These are phyloP conservation scores for Chlamydomonas eustigma DNA, from an alignment of 139 green algal genomes.

Conservation along the genomic window DNA sequence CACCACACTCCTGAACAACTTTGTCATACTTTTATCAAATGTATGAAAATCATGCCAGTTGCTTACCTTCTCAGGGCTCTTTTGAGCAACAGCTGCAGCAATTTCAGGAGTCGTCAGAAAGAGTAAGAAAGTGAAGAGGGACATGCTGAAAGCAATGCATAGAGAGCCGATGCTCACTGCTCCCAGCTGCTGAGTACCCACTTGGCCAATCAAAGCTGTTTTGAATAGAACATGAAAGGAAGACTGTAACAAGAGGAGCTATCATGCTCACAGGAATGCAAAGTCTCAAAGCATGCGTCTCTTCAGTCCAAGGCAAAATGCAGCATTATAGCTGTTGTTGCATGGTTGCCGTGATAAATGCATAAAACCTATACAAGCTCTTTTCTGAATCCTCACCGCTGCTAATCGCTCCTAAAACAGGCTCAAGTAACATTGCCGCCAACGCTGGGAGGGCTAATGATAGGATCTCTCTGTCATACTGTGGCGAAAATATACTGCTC, in stretches of 20 bases:
- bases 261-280: neutral
- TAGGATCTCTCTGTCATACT: slow-evolving; percentile 51
- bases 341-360: neutral
- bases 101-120: slow-evolving; percentile 61
- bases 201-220: slow-evolving; percentile 51
- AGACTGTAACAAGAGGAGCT: no score
- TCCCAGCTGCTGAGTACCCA: slow-evolving; percentile 51
- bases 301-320: neutral
- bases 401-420: slow-evolving; percentile 49
- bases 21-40: no score
- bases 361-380: neutral
- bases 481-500: neutral
- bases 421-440: slow-evolving; percentile 53
- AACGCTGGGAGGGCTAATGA: slow-evolving; percentile 49
- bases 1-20: no score
- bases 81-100: slow-evolving; percentile 34
- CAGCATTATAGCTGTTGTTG: neutral
- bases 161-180: slow-evolving; percentile 56
- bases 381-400: slow-evolving; percentile 29
- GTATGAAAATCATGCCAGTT: no score
- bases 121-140: slow-evolving; percentile 61
- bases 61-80: slow-evolving; percentile 8
- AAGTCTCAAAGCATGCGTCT: neutral
- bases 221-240: neutral
- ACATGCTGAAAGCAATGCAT: slow-evolving; percentile 45